Base-by-base conservation (phyloP, 495 filamentous ascomycete genomes). In the Gamarada debralockiae region DNA sequence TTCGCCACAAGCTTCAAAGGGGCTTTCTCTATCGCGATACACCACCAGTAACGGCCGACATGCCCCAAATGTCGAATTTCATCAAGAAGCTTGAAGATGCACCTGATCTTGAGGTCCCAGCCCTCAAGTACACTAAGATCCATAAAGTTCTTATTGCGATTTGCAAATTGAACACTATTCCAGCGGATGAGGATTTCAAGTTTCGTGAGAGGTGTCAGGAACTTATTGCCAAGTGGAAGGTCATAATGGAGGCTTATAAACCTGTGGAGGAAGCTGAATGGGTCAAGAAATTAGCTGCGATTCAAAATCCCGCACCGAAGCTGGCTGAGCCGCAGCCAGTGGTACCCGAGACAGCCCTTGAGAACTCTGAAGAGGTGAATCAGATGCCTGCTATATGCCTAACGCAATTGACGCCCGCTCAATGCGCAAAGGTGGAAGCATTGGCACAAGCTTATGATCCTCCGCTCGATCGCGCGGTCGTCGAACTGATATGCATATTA, bases 1-100 rank as follows among this genome's bases (percentile, higher is more conserved):
- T 49, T n/a, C 25, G 46, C 34, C 33, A 49, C 29, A 49, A 49
- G 17, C 25, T 49, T 22, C 46, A 49, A 21, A 49, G 18, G 31
- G 46, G 27, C 20, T 37, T 49, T 18, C 18, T 49, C 3, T 18
- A 7, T 1, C 6, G 13, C n/a, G 27, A 36, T 10, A 37, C 2
- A 3, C 17, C 25, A n/a, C 12, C 46, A 22, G 36, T 8, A 14
- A n/a, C 15, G 17, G 27, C 27, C 2, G 29, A 49, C 3, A n/a
- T 49, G 5, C 46, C 46, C 2, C 9, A 36, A 6, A 10, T 49
- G 15, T 36, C 27, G 4, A 20, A 34, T 14, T 48, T 36, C 31
- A n/a, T 34, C 31, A 15, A 14, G 3, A 49, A 49, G n/a, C 25
- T 49, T 29, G 46, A 49, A 20, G 29, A 37, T 6, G 8, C 18